Conservation (phyloP, 495 filamentous ascomycete species). For the Glonium stellatum region DNA sequence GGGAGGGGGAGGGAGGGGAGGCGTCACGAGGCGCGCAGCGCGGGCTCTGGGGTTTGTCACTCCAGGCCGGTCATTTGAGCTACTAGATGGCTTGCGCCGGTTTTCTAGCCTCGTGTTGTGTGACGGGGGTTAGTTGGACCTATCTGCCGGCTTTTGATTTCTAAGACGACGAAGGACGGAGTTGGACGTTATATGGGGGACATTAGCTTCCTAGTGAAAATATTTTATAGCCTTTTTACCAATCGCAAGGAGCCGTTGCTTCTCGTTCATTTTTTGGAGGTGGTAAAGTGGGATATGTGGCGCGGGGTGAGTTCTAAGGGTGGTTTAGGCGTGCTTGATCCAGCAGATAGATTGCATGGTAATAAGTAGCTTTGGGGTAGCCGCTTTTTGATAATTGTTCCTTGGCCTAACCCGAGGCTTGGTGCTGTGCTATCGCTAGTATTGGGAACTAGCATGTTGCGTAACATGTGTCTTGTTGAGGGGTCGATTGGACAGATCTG, state of each 20-base stretch:
- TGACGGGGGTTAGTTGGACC: not conserved
- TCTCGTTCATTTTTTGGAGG: not conserved
- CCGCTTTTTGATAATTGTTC: no score
- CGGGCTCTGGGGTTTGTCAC: not conserved
- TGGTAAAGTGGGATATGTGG: not conserved
- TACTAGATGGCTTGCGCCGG: not conserved
- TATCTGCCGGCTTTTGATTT: not conserved
- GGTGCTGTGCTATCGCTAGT: no score
- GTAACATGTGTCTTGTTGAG: no score
- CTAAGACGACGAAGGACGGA: not conserved
- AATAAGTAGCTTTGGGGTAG: no score
- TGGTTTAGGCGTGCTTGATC: not conserved
- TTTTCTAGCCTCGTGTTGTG: slow-evolving; percentile 5
- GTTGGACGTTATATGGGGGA: not conserved
- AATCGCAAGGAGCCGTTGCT: not conserved
- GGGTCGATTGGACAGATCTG: no score
- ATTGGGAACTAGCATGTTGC: no score
- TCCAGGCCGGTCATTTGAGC: no score
- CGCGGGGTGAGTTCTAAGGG: not conserved
- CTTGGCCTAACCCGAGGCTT: no score
- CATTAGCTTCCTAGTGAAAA: not conserved
- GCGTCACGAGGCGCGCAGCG: no score
- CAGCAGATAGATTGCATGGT: not conserved
- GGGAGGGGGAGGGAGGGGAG: no score
- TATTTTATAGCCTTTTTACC: not conserved